Base-by-base conservation (phyloP, 2,329 filamentous ascomycete genomes). In the Alternaria tenuissima region DNA sequence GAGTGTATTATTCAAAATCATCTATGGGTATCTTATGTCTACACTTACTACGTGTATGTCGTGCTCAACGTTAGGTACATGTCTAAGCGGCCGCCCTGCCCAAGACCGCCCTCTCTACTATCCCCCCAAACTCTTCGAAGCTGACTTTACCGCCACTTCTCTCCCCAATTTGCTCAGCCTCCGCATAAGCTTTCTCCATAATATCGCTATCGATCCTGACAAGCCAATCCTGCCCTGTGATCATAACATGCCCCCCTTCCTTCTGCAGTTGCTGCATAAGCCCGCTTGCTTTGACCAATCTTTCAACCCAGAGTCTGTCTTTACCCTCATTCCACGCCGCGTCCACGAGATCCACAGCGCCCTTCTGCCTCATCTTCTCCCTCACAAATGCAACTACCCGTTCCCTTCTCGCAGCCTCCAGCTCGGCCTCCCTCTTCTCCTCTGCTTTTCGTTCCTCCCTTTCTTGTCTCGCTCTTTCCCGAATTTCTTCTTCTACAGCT, bases 151-250 rank as follows among this genome's bases (percentile, higher is more conserved):
- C 76, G 14, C 70, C 70, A 24, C 67, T 68, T 16, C 58, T 60
- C 14, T 72, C 65, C 0, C 72, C 71, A 54, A 65, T 65, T 1
- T 62, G 60, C 54, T 76, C 74, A 5, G 74, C 76, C 43, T 77
- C 71, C 20, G 59, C 65, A 67, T 83, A 84, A 20, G 78, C 77
- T 44, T 66, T 66, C 41, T 56, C 62, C 80, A 84, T 80, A 30
- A 81, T 68, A 16, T 76, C 68, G 26, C 67, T 65, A 32, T 76
- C 75, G 7, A 84, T 70, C 48, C 68, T 73, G 0, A 82, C 79
- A 26, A 81, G 66, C 81, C 81, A 83, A 5, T 79, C 79, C 14
- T 67, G 75, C 11, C 77, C 76, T 16, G 82, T 84, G 4, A 83
- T 72, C 72, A 83, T 71, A 4, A 76, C 76, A 55, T 79, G 63